Conservation (phyloP, 306 rosid species). For the Trichosanthes truncata region DNA sequence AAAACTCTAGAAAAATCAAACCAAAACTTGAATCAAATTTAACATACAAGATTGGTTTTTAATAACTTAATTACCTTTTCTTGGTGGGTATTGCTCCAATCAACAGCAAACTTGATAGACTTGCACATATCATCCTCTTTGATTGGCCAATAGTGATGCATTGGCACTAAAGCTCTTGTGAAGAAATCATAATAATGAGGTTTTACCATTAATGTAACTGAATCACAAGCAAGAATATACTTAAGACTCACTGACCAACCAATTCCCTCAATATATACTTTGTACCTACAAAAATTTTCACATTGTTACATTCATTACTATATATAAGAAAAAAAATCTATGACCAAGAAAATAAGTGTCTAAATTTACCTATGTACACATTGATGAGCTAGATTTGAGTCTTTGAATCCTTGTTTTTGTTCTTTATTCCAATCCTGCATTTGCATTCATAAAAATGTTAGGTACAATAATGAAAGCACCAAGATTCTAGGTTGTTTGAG, state of each 20-base stretch:
- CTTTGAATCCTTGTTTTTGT: slow-evolving; percentile 25
- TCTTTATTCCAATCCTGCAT: slow-evolving; percentile 33
- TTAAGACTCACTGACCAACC: slow-evolving; percentile 96
- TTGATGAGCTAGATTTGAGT: slow-evolving; percentile 26
- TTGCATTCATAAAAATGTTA: neutral
- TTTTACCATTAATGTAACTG: slow-evolving; percentile 51
- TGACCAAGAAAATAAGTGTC: neutral
- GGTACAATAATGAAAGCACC: neutral
- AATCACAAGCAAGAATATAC: slow-evolving; percentile 84
- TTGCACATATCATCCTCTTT: slow-evolving; percentile 48
- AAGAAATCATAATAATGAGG: slow-evolving; percentile 74
- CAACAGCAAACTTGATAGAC: slow-evolving; percentile 68
- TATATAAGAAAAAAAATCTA: neutral
- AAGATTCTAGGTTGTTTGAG: neutral
- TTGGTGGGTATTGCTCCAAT: slow-evolving; percentile 69
- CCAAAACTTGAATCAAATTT: too few species aligned
- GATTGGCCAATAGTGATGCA: slow-evolving; percentile 85
- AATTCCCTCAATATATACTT: slow-evolving; percentile 80
- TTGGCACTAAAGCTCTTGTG: slow-evolving; percentile 57
- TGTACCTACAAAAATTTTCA: slow-evolving; percentile 38
- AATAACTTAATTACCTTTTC: slow-evolving; percentile 26
- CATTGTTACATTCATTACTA: neutral
- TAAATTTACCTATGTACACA: slow-evolving; percentile 26
- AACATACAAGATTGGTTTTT: neutral
- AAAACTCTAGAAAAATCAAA: too few species aligned